These are phyloP conservation scores for Camptophora hylomeconis DNA, from an alignment of 2,329 filamentous ascomycete species.

Conservation along the genomic window DNA sequence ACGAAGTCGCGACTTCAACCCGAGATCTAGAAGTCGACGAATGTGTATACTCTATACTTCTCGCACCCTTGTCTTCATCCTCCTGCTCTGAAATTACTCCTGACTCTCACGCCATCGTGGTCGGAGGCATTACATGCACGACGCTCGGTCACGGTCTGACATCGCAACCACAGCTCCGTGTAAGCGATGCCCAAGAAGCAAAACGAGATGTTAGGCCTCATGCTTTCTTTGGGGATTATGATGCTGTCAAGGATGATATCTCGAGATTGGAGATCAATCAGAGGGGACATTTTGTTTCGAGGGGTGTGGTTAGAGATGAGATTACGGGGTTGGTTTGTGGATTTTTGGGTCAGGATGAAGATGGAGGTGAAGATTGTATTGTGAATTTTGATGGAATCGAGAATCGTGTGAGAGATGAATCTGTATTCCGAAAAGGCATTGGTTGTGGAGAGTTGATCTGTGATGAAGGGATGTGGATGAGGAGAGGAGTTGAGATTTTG, in stretches of 20 bases:
- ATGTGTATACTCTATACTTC: slow-evolving; percentile 43
- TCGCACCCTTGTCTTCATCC: slow-evolving; percentile 31
- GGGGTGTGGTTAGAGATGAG: slow-evolving; percentile 28
- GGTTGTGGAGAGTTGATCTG: too few relatives aligned
- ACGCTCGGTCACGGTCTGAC: slow-evolving; percentile 45
- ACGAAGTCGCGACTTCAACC: slow-evolving; percentile 23
- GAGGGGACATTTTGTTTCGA: slow-evolving; percentile 32
- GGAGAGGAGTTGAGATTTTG: too few relatives aligned
- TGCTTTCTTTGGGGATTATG: slow-evolving; percentile 42
- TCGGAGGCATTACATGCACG: slow-evolving; percentile 35
- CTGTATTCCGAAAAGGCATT: too few relatives aligned
- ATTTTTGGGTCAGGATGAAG: slow-evolving; percentile 7
- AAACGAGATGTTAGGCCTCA: slow-evolving; percentile 36
- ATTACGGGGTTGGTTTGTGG: slow-evolving; percentile 24
- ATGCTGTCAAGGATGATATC: slow-evolving; percentile 29
- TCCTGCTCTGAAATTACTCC: slow-evolving; percentile 21
- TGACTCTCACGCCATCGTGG: slow-evolving; percentile 38
- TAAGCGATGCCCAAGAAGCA: too few relatives aligned
- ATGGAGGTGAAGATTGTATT: too few relatives aligned
- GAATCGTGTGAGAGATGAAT: too few relatives aligned
- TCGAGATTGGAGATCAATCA: slow-evolving; percentile 22
- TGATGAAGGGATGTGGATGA: too few relatives aligned
- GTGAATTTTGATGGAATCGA: too few relatives aligned
- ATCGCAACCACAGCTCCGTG: too few relatives aligned
- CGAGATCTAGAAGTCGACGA: too few relatives aligned